These are phyloP conservation scores for Hanseniaspora hatyaiensis DNA, from an alignment of 805 yeast genomes.

Conservation along the genomic window DNA sequence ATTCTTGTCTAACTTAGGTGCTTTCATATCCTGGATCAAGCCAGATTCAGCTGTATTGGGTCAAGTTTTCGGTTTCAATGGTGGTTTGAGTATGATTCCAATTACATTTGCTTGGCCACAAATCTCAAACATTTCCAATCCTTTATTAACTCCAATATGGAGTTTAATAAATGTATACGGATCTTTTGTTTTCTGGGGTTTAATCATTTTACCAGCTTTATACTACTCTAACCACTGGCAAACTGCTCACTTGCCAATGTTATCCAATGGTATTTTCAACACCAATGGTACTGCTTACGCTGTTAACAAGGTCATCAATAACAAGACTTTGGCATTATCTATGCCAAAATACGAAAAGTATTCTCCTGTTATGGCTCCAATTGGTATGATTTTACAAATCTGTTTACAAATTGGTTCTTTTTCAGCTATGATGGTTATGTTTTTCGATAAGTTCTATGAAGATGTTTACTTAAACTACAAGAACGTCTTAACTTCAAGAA, in stretches of 20 bases:
- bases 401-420: constrained; percentile 54
- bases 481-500: constrained; percentile 19
- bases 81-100: constrained; percentile 57
- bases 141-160: constrained; percentile 50
- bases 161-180: constrained; percentile 38
- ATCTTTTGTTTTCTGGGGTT: constrained; percentile 42
- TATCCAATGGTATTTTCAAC: constrained; percentile 38
- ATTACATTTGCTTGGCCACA: constrained; percentile 61
- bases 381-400: constrained; percentile 48
- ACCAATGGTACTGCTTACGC: constrained; percentile 32
- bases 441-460: constrained; percentile 43
- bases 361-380: constrained; percentile 52
- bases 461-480: constrained; percentile 35
- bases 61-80: constrained; percentile 49
- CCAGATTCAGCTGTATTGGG: constrained; percentile 49
- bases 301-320: constrained; percentile 38
- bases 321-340: constrained; percentile 28
- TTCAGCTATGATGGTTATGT: constrained; percentile 42
- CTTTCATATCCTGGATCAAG: constrained; percentile 54
- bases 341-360: constrained; percentile 40
- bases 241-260: constrained; percentile 49
- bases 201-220: constrained; percentile 36
- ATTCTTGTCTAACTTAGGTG: constrained; percentile 46
- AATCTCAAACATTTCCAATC: constrained; percentile 47
- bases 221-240: constrained; percentile 48